Evolutionary conservation across 257 asterid species (phyloP), one percentile per base, ranked within the genome.

Genomic region (Voacanga thouarsii): DNA sequence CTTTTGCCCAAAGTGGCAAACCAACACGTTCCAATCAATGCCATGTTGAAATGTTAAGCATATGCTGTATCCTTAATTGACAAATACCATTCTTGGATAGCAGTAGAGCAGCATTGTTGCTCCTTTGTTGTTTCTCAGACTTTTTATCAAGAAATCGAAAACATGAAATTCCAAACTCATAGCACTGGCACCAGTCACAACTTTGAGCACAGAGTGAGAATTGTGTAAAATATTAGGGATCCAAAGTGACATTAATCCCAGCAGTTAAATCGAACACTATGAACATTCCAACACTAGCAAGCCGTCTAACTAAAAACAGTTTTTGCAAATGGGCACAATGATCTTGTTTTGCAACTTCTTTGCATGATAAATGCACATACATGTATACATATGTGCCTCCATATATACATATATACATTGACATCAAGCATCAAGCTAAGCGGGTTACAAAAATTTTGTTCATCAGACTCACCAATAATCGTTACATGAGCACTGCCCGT

Each of bases 401-500:
- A 3, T 30, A 0, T 65, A 7, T 65, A 14, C 7, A 67, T 39
- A 67, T 11, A 68, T n/a, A 19, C 33, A 41, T 68, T 41, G 73
- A 68, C 4, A 68, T 21, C 33, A 41, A 68, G 30, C 53, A 41
- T 41, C 51, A 68, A 21, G 30, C 30, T 68, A 7, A 41, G 15
- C 57, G 15, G 19, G 57, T 51, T 51, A 51, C 1, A 33, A 6
- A 11, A 67, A 39, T 67, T 67, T 39, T 18, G 72, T 10, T 19
- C 51, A 67, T 23, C 7, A 23, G 16, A 33, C n/a, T 86, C 86
- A 91, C 97, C 97, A 92, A 80, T 92, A 92, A 85, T 89, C 93
- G 74, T 85, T 86, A 85, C 97, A 90, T 0, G 93, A 90, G 83
- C 97, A 92, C 4, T 7, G 51, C 39, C 91, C 95, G 37, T 89